phyloP scores from a whole-genome alignment of 306 rosid species.

The Dalbergia cochinchinensis region DNA sequence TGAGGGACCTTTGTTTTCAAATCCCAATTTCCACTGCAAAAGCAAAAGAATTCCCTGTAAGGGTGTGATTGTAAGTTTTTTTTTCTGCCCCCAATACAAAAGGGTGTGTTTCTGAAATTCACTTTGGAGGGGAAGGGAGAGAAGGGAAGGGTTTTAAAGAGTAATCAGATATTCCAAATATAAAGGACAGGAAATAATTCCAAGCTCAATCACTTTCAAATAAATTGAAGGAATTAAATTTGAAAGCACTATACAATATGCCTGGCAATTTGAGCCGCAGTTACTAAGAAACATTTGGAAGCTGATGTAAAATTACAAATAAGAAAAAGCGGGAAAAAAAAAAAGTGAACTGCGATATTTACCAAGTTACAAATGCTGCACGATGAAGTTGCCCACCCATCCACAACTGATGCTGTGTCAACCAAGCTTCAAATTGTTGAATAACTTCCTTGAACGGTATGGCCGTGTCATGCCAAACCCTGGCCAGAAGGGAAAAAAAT shows the following conservation, averaged over 20 bases:
- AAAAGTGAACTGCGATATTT: conserved; percentile 36
- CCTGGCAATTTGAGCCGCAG: not conserved
- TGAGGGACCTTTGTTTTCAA: conserved; percentile 92
- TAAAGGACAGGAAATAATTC: not conserved
- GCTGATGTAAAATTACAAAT: not conserved
- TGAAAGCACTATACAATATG: not conserved
- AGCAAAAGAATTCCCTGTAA: conserved; percentile 24
- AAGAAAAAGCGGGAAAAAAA: conserved; percentile 23
- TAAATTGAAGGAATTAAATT: not conserved
- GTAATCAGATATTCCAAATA: not conserved
- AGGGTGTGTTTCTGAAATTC: too few species aligned
- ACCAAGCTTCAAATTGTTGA: conserved; percentile 86
- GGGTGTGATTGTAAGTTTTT: too few species aligned
- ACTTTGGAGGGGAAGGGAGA: too few species aligned
- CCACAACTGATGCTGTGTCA: conserved; percentile 73
- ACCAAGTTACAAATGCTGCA: conserved; percentile 94
- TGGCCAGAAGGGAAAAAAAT: conserved; percentile 36
- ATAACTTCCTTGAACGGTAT: conserved; percentile 78
- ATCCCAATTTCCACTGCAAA: conserved; percentile 96
- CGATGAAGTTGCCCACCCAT: conserved; percentile 62
- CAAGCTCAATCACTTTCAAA: not conserved
- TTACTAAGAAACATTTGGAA: not conserved
- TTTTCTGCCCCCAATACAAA: too few species aligned
- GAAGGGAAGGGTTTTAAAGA: too few species aligned
- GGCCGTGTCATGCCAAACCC: conserved; percentile 99